Base-by-base conservation (phyloP, 176 grass and related monocot species). In the Raddia distichophylla region DNA sequence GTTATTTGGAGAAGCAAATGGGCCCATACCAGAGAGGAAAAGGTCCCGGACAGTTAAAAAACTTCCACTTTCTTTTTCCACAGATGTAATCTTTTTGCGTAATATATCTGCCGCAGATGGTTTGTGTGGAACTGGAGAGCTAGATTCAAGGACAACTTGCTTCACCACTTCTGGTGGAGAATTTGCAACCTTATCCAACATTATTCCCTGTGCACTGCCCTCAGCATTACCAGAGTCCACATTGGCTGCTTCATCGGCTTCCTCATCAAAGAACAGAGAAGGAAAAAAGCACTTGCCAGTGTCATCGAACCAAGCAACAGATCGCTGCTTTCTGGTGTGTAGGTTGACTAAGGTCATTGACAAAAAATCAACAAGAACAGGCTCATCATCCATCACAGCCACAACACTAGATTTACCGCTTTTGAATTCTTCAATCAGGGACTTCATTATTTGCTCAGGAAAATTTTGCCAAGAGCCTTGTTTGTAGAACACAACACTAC, bases 1-100 rank as follows among this genome's bases (percentile, higher is more conserved):
- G 79, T 81, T 91, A 84, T 78, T 82, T 3, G 82, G 64, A 40
- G 66, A 22, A 14, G 85, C 89, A 88, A 94, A 92, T 44, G 87
- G 83, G 61, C 85, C 79, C 94, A 97, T 94, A 42, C 94, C 94
- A 66, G 77, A 90, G 66, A 94, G 91, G 14, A 97, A 97, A 71
- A 88, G 71, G 9, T 87, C 35, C 82, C 87, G 82, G 3, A 90
- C 85, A 77, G 75, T 84, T 4, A 90, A 51, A 91, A 92, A 97
- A 49, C 45, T 19, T 73, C 84, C 71, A 5, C 72, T 94, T 43
- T 61, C 89, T 79, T 73, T 91, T 77, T 92, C 89, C 74, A 97
- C 65, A 63, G 72, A 77, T 77, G 84, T 79, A 7, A 97, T 90
- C 74, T 94, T 97, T 53, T 83, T 94, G 2, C 82, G 81, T 76